These are phyloP conservation scores for Uronychia binucleata DNA, from an alignment of 73 alveolate genomes.

Conservation along the genomic window DNA sequence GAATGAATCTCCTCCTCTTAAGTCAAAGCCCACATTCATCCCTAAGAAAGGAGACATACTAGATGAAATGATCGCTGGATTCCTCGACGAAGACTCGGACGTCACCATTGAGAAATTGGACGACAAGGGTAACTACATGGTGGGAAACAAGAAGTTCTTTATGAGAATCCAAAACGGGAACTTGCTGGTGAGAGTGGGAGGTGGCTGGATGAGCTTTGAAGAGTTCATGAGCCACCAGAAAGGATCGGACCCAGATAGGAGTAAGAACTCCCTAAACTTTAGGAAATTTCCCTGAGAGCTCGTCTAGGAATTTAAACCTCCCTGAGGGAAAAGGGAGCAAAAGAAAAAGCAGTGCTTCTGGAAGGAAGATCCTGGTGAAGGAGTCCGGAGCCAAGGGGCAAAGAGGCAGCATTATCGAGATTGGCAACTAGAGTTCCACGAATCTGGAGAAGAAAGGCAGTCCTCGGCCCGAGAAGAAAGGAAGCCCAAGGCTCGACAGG, in stretches of 20 bases:
- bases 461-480: background rate
- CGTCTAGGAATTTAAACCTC: background rate
- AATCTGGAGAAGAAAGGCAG: too few relatives aligned
- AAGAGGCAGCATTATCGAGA: background rate
- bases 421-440: background rate
- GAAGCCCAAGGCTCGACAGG: background rate
- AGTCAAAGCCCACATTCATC: background rate
- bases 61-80: background rate
- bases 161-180: conserved; percentile 55
- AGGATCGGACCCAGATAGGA: background rate
- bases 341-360: background rate
- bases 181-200: conserved; percentile 73
- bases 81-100: background rate
- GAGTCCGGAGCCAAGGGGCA: background rate
- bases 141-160: conserved; percentile 52
- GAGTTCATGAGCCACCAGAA: conserved; percentile 36
- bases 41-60: background rate
- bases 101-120: background rate
- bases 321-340: background rate
- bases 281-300: too few relatives aligned
- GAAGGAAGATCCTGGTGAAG: background rate
- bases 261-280: background rate
- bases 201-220: conserved; percentile 69
- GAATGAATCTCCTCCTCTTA: too few relatives aligned
- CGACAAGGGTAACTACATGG: conserved; percentile 50